Evolutionary conservation across 306 rosid genomes (phyloP).

Genomic region (Myrica gale): DNA sequence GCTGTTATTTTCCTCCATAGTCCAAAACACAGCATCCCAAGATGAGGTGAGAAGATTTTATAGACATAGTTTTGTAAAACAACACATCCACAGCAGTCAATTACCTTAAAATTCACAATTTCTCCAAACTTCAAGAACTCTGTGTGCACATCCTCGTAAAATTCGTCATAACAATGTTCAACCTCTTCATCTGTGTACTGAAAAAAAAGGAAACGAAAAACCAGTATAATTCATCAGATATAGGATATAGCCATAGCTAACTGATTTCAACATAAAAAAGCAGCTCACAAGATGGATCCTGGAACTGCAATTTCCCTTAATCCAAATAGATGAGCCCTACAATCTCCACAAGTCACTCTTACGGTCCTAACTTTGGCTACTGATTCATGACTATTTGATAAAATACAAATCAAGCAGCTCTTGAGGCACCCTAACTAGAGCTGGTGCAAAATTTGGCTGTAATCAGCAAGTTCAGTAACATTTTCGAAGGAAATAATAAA

Average conservation of each 20-base stretch:
- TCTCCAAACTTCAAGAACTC: constrained; percentile 92
- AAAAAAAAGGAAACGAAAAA: constrained; percentile 35
- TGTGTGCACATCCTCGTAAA: constrained; percentile 98
- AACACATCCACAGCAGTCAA: constrained; percentile 27
- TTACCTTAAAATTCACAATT: constrained; percentile 93
- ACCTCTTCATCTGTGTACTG: constrained; percentile 95
- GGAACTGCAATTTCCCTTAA: constrained; percentile 10
- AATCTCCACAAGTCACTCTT: constrained; percentile 14
- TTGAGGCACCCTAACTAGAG: background rate
- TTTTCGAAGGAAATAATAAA: background rate
- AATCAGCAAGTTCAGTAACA: background rate
- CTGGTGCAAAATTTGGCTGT: background rate
- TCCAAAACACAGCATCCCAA: constrained; percentile 2
- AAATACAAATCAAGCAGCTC: background rate
- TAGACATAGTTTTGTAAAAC: background rate
- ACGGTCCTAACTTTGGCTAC: background rate
- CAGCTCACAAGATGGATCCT: background rate
- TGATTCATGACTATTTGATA: background rate
- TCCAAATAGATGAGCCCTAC: constrained; percentile 3
- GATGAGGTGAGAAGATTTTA: background rate
- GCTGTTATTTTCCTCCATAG: background rate
- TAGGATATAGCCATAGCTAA: constrained; percentile 16
- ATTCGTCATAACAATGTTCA: constrained; percentile 73
- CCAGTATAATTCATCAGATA: constrained; percentile 16
- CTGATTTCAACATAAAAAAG: constrained; percentile 3